Evolutionary conservation across 805 yeast genomes (phyloP), one percentile per base, ranked within the genome.

Genomic region (Myxozyma vanderwaltii): DNA sequence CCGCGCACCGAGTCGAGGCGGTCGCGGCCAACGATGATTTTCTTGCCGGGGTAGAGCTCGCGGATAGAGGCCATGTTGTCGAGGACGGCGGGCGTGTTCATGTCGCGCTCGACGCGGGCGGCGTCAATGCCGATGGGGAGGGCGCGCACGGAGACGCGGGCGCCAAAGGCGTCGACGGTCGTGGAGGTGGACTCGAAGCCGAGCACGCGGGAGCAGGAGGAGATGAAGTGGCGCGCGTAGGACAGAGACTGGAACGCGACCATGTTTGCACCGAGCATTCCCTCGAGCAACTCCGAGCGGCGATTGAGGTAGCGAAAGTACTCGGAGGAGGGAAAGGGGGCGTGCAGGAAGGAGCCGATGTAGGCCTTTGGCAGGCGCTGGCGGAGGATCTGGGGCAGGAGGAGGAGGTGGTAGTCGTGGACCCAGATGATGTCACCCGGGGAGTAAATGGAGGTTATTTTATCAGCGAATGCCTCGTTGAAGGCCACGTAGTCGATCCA

Each of bases 311-410:
- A 88, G 63, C 97, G 81, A 76, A 94, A 90, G 72, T 91, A 91
- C 74, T 94, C 99, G 17, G 91, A 86, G 26, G 96, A 85, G 12
- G 97, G 97, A 80, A 92, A 91, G n/a, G 97, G 96, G 2, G 89
- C 82, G 72, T 91, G 97, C 65, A 91, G 74, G 73, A 82, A 91
- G 54, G 88, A 82, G 13, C 92, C 94, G 64, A 91, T 86, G 61
- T 78, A 77, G 4, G 89, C 88, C 57, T 86, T 82, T 1, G 89
- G 89, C 51, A 86, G 78, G 68, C 82, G 83, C 87, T 86, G 85
- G 65, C 96, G 80, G 64, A 91, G 75, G 72, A 91, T 79, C 70
- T 87, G 94, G 1, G 97, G 97, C 58, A 91, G 76, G 45, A 91
- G 75, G 63, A 91, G 74, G 61, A 91, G 75, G 69, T 91, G 89